Base-by-base conservation (phyloP, 805 yeast species). In the Starmerella bombi region DNA sequence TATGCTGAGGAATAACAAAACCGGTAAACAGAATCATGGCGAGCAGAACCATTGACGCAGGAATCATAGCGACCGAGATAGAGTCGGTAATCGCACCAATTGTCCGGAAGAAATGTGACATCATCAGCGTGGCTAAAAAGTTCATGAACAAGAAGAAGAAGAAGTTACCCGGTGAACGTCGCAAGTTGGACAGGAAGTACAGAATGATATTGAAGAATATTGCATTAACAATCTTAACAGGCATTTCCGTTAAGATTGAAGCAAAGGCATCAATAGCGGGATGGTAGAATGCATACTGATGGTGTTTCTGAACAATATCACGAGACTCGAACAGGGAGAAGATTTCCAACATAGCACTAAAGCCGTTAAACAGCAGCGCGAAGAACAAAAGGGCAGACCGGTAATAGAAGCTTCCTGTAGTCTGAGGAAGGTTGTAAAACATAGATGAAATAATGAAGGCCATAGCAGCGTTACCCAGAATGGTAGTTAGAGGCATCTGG, bases 251-350 rank as follows among this genome's bases (percentile, higher is more conserved):
- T 3, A 77, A 44, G 34, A 75, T 63, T 4, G 74, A 63, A 0
- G 83, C 77, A 3, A 80, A 50, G 1, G 83, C 80, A 53, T 80
- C 88, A 3, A 82, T 75, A 12, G 83, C 69, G 3, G 86, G 85
- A 43, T 75, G 74, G 56, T 78, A 82, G 43, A 80, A 67, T 0
- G 83, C 75, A 50, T 77, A 81, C 36, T 70, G 68, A 52, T 76
- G 75, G 55, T 81, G 93, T 53, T 81, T 80, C 50, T 70, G 71
- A 21, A 78, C 68, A 46, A 81, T 73, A 36, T 76, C 71, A 48
- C 80, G 67, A 34, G 71, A 64, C 18, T 62, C 69, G 50, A 73
- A 64, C 52, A 69, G 56, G 34, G 61, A 59, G 36, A 66, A 54
- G 31, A 69, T 70, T 54, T 76, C 81, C 48, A 75, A 70, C 50